A percentile compares a stretch with the other conserved stretches of the same genome.
Conservation (phyloP, 148 eudicot species). For the Fallopia convolvulus region DNA sequence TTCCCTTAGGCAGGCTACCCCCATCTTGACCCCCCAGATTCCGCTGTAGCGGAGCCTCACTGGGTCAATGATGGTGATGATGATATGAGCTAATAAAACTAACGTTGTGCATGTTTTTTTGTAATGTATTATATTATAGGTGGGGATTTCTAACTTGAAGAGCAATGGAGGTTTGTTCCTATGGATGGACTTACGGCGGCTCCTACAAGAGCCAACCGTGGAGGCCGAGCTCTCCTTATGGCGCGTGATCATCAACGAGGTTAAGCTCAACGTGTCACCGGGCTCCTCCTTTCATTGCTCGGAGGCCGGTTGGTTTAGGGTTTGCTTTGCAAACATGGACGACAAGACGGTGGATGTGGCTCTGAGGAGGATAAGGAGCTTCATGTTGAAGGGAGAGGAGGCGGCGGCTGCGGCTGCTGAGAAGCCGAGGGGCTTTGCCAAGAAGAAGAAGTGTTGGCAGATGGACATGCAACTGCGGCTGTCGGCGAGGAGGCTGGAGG, state of each 20-base stretch:
- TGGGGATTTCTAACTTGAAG: slow-evolving; percentile 33
- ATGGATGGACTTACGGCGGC: slow-evolving; percentile 51
- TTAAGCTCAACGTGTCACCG: slow-evolving; percentile 55
- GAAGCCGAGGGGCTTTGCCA: slow-evolving; percentile 11
- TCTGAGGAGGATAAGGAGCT: slow-evolving; percentile 31
- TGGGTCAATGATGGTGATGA: too few relatives aligned
- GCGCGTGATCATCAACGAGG: slow-evolving; percentile 39
- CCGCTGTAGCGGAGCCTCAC: too few relatives aligned
- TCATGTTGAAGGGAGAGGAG: slow-evolving; percentile 20
- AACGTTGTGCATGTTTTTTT: background rate
- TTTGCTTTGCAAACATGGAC: slow-evolving; percentile 60
- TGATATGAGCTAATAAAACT: too few relatives aligned
- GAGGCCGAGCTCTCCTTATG: slow-evolving; percentile 50
- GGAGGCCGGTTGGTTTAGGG: slow-evolving; percentile 72
- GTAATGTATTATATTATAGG: slow-evolving; percentile 8
- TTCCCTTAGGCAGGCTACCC: too few relatives aligned
- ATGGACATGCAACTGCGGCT: slow-evolving; percentile 49
- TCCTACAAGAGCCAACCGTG: slow-evolving; percentile 28
- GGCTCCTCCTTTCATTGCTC: slow-evolving; percentile 58
- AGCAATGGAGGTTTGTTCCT: slow-evolving; percentile 59
- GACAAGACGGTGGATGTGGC: slow-evolving; percentile 42
- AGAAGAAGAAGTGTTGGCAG: slow-evolving; percentile 47
- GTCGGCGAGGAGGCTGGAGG: slow-evolving; percentile 59
- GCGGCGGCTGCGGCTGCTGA: slow-evolving; percentile 14
- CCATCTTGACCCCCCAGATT: too few relatives aligned